phyloP scores from a whole-genome alignment of 2,329 filamentous ascomycete genomes.

The Neopestalotiopsis sp. region DNA sequence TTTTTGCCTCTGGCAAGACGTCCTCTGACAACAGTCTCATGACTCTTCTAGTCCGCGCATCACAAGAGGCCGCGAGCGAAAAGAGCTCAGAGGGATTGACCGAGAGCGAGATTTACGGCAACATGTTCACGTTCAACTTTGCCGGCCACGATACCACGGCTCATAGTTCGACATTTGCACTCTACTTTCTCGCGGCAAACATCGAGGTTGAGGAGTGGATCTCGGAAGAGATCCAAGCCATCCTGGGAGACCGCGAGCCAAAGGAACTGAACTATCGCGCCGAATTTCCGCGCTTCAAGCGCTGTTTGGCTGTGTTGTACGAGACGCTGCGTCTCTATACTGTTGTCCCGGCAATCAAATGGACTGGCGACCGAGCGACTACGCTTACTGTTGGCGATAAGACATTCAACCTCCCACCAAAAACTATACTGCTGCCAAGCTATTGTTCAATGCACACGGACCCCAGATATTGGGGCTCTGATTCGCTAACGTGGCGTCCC shows the following conservation, averaged over 20 bases:
- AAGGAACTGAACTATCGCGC: conserved; percentile 18
- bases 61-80: conserved; percentile 26
- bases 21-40: conserved; percentile 22
- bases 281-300: conserved; percentile 26
- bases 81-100: background rate
- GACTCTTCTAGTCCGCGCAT: background rate
- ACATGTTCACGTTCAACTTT: conserved; percentile 36
- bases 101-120: conserved; percentile 25
- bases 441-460: conserved; percentile 30
- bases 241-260: conserved; percentile 17
- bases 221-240: conserved; percentile 20
- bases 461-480: conserved; percentile 31
- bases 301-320: conserved; percentile 28
- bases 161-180: conserved; percentile 25
- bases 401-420: conserved; percentile 22
- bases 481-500: conserved; percentile 30
- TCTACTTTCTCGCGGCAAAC: conserved; percentile 27
- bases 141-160: conserved; percentile 36
- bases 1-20: conserved; percentile 16
- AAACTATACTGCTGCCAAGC: conserved; percentile 27
- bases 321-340: conserved; percentile 19
- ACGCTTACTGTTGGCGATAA: background rate
- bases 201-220: conserved; percentile 26
- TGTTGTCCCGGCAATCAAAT: background rate
- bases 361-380: background rate